Conservation (phyloP, 2,329 filamentous ascomycete genomes). For the Penicillium psychrosexuale region DNA sequence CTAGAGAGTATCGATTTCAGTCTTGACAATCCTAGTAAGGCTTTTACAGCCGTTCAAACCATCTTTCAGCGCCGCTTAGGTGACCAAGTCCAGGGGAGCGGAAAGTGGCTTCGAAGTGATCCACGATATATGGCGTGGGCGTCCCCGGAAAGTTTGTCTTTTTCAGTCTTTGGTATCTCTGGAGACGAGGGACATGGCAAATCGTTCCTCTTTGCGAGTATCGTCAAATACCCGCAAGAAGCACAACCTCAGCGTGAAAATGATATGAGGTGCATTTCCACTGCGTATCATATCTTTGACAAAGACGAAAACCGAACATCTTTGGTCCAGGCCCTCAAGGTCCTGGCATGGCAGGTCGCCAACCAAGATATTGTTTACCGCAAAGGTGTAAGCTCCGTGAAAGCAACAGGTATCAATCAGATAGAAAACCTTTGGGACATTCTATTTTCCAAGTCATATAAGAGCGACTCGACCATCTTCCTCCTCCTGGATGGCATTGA, state of each 20-base stretch:
- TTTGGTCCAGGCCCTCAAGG: constrained; percentile 8
- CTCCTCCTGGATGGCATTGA: constrained; percentile 49
- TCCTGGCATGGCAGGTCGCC: constrained; percentile 13
- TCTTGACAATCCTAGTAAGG: constrained; percentile 14
- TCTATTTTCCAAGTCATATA: constrained; percentile 15
- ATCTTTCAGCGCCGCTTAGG: constrained; percentile 1
- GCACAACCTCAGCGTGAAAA: background rate
- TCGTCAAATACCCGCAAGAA: constrained; percentile 9
- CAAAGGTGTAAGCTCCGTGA: constrained; percentile 10
- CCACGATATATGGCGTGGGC: background rate
- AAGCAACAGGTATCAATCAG: constrained; percentile 6
- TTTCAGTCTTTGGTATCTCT: constrained; percentile 9
- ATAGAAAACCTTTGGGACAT: constrained; percentile 9
- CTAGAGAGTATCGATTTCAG: constrained; percentile 10
- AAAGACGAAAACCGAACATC: background rate
- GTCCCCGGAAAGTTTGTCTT: background rate
- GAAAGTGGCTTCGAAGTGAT: constrained; percentile 3
- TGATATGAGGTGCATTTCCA: constrained; percentile 8
- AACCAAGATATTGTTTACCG: constrained; percentile 13
- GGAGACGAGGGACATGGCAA: constrained; percentile 16
- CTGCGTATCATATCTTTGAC: constrained; percentile 3
- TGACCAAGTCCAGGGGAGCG: constrained; percentile 11
- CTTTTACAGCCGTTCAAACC: background rate
- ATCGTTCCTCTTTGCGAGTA: constrained; percentile 13
- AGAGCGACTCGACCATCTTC: constrained; percentile 33